phyloP scores from a whole-genome alignment of 2,329 filamentous ascomycete species.

The Fonsecaea pedrosoi region DNA sequence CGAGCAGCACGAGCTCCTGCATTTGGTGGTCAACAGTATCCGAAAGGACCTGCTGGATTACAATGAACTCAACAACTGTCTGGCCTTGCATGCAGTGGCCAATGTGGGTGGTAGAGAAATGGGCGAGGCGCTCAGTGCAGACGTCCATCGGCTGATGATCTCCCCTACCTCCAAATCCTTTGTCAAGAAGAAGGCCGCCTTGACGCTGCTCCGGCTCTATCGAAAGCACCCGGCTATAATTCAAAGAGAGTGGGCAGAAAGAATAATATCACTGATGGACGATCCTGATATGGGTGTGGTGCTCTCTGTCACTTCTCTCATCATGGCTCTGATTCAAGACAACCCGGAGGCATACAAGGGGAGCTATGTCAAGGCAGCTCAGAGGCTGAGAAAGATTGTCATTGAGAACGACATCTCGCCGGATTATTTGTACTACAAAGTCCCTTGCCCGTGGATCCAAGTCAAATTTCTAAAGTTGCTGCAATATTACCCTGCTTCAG shows the following conservation, averaged over 20 bases:
- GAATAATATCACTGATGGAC: constrained; percentile 99
- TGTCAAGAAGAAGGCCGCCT: constrained; percentile 97
- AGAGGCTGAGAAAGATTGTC: constrained; percentile 84
- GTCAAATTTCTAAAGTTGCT: constrained; percentile 90
- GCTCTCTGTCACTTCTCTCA: constrained; percentile 90
- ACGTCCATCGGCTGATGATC: constrained; percentile 92
- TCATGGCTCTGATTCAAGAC: constrained; percentile 94
- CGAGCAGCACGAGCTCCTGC: constrained; percentile 93
- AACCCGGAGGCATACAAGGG: constrained; percentile 93
- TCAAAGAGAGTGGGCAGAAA: constrained; percentile 94
- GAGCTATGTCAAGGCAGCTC: constrained; percentile 91
- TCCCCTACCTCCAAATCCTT: constrained; percentile 95
- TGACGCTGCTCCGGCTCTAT: constrained; percentile 91
- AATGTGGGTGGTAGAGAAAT: constrained; percentile 97
- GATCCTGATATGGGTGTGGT: constrained; percentile 92
- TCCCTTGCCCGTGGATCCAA: constrained; percentile 98
- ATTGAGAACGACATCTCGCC: constrained; percentile 87
- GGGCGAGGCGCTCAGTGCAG: constrained; percentile 88
- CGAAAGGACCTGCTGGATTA: constrained; percentile 92
- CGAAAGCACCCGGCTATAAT: constrained; percentile 94
- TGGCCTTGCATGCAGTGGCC: constrained; percentile 95
- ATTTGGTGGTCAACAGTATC: constrained; percentile 98
- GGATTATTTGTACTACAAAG: constrained; percentile 98
- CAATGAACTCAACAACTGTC: constrained; percentile 96
- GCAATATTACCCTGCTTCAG: constrained; percentile 95